Conservation (phyloP, 805 yeast genomes). For the Kluyveromyces nonfermentans region DNA sequence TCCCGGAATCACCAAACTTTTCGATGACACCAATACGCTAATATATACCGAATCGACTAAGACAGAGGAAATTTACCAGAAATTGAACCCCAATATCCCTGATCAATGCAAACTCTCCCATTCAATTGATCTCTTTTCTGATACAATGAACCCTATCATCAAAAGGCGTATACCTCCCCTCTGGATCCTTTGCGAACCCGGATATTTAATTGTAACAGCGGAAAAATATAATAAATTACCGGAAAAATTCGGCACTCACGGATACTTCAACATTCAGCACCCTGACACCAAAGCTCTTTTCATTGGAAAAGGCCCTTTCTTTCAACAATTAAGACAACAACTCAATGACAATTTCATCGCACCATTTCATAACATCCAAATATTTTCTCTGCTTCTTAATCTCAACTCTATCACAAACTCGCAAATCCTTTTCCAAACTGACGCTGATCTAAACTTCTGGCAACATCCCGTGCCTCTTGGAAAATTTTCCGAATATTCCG, state of each 20-base stretch:
- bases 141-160: not conserved
- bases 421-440: not conserved
- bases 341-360: conserved; percentile 18
- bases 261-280: conserved; percentile 62
- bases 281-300: conserved; percentile 78
- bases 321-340: conserved; percentile 28
- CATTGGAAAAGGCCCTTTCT: conserved; percentile 74
- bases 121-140: not conserved
- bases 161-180: conserved; percentile 63
- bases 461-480: not conserved
- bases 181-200: conserved; percentile 78
- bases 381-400: conserved; percentile 69
- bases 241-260: conserved; percentile 60
- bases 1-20: conserved; percentile 27
- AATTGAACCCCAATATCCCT: conserved; percentile 30
- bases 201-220: conserved; percentile 63
- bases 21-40: not conserved
- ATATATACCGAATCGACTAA: conserved; percentile 2
- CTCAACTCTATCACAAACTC: conserved; percentile 34
- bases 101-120: conserved; percentile 9
- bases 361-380: conserved; percentile 66
- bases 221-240: conserved; percentile 13
- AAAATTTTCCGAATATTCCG: not conserved
- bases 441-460: conserved; percentile 1
- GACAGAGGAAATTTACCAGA: conserved; percentile 35